These are phyloP conservation scores for Triticum monococcum DNA, from an alignment of 176 grass and related monocot genomes.

Conservation along the genomic window DNA sequence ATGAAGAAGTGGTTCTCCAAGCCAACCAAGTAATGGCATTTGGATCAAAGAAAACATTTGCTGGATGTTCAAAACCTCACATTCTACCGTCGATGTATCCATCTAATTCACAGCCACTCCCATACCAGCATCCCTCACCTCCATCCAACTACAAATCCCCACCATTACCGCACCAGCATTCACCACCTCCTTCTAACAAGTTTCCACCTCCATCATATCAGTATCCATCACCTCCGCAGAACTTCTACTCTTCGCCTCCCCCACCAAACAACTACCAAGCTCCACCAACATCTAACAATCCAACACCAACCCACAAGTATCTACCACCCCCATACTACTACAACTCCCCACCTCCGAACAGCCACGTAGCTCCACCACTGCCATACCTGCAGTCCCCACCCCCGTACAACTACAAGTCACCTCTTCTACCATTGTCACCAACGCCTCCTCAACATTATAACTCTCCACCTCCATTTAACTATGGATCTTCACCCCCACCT, in stretches of 20 bases:
- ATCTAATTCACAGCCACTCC: slow-evolving; percentile 23
- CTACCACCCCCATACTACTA: slow-evolving; percentile 53
- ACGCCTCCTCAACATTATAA: slow-evolving; percentile 11
- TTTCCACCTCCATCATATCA: slow-evolving; percentile 34
- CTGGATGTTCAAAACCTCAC: slow-evolving; percentile 43
- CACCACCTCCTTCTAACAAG: slow-evolving; percentile 26
- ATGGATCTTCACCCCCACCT: slow-evolving; percentile 34
- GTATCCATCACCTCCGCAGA: slow-evolving; percentile 39
- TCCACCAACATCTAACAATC: slow-evolving; percentile 21
- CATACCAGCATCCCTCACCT: slow-evolving; percentile 38
- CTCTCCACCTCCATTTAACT: slow-evolving; percentile 42
- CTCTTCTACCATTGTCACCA: slow-evolving; percentile 31
- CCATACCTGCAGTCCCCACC: slow-evolving; percentile 35
- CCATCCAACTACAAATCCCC: slow-evolving; percentile 37
- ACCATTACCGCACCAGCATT: slow-evolving; percentile 27
- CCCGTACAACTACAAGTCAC: slow-evolving; percentile 31
- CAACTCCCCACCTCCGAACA: slow-evolving; percentile 35
- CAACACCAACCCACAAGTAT: slow-evolving; percentile 17
- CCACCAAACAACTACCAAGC: slow-evolving; percentile 33
- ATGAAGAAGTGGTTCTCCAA: slow-evolving; percentile 57
- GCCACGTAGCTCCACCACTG: slow-evolving; percentile 20
- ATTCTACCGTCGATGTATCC: slow-evolving; percentile 15
- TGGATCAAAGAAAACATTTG: slow-evolving; percentile 50
- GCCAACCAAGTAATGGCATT: slow-evolving; percentile 61
- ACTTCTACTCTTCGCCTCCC: slow-evolving; percentile 25